A percentile compares a stretch with the other conserved stretches of the same genome.
Evolutionary conservation across 192 early-diverging fungal genomes (phyloP).

Genomic region (Dispira parvispora): DNA sequence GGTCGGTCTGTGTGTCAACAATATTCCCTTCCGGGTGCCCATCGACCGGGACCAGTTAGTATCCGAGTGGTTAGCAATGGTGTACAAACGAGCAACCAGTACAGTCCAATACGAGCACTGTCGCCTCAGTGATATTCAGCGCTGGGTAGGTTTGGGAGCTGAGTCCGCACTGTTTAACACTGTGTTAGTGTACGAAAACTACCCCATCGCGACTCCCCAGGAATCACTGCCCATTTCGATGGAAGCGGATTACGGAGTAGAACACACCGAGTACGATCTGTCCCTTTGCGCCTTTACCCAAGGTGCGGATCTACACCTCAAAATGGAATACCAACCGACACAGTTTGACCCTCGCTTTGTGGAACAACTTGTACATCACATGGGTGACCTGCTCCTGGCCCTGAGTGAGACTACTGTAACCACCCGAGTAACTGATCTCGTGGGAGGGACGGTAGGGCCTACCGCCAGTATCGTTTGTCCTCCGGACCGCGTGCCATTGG

Average conservation of each 20-base stretch:
- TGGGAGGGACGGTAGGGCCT: background rate
- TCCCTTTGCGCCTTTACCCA: background rate
- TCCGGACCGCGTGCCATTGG: background rate
- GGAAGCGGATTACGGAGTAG: background rate
- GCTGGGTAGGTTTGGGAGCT: background rate
- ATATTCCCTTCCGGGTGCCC: background rate
- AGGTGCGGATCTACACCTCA: background rate
- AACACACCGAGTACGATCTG: background rate
- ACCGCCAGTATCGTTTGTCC: background rate
- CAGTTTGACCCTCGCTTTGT: background rate
- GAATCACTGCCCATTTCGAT: background rate
- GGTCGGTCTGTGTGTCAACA: slow-evolving; percentile 8
- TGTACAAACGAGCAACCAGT: background rate
- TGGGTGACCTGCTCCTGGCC: background rate
- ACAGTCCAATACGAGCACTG: background rate
- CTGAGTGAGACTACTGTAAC: background rate
- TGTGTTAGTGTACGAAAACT: slow-evolving; percentile 7
- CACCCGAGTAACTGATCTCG: background rate
- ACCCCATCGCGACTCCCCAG: background rate
- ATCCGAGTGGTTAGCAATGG: background rate
- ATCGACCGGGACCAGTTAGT: background rate
- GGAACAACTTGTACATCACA: background rate
- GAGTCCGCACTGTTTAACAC: slow-evolving; percentile 8
- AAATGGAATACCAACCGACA: background rate
- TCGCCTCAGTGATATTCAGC: background rate